Evolutionary conservation across 768 basidiomycete species (phyloP), one percentile per base, ranked within the genome.

Genomic region (Kwoniella mangroviensis): DNA sequence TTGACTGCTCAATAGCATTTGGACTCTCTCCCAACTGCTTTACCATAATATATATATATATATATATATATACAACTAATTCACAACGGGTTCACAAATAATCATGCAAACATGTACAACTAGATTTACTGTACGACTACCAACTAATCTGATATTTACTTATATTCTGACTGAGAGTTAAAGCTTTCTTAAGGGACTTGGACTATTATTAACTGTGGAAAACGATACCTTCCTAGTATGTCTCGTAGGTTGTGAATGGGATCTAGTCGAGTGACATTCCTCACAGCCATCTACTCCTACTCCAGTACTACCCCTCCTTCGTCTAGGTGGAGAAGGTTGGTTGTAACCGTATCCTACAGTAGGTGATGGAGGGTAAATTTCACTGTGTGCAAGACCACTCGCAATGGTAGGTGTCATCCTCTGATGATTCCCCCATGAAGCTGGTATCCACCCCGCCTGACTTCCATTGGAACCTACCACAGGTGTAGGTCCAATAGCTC

Each of bases 381-480:
- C 62, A 28, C 28, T 65, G 28, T 56, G 17, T 12, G 28, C 34
- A 13, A 65, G 40, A 41, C 53, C 55, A 41, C 49, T 19, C 4
- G 52, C 63, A 41, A 59, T 34, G 11, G 49, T 24, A 6, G 69
- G 69, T 53, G 69, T 73, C 67, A 77, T 70, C 56, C 73, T 66
- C 0, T 63, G 61, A 58, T 75, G 76, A 66, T 77, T 75, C 22
- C 41, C 68, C 60, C 65, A 77, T 9, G 63, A 59, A 21, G 54
- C 21, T 15, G 69, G 64, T 10, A 42, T 55, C 22, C 40, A 42
- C 3, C 69, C 69, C 9, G 28, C 49, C 41, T 70, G 72, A 74
- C 4, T 54, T 41, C 26, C 68, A 22, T 62, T 57, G 49, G 62
- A 67, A 45, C 74, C 78, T 21, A 72, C 72, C 17, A 72, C 45